Conservation (phyloP, 805 yeast species). For the Cyberlindnera samutprakarnensis region DNA sequence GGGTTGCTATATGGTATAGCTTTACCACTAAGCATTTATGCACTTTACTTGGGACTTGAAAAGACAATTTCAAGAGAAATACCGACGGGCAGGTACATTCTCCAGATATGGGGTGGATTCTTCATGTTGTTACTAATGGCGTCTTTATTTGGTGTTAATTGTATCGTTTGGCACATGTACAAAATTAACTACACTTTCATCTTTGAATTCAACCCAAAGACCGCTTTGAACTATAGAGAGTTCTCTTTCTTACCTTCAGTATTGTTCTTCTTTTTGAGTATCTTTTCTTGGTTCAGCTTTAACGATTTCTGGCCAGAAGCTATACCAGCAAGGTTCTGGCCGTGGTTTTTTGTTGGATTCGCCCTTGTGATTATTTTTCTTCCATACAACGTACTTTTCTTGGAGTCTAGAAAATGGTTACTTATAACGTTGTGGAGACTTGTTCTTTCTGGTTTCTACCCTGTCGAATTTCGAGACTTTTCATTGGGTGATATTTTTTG, state of each 20-base stretch:
- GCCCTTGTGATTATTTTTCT: slow-evolving; percentile 40
- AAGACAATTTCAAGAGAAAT: slow-evolving; percentile 33
- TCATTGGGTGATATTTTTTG: slow-evolving; percentile 88
- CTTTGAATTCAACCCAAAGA: slow-evolving; percentile 74
- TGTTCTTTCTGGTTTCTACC: slow-evolving; percentile 75
- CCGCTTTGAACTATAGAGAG: slow-evolving; percentile 58
- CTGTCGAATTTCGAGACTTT: slow-evolving; percentile 93
- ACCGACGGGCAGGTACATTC: slow-evolving; percentile 50
- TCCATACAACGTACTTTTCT: slow-evolving; percentile 53
- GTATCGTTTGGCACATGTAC: slow-evolving; percentile 62
- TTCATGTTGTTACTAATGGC: slow-evolving; percentile 55
- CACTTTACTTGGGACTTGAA: slow-evolving; percentile 43
- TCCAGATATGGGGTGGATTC: slow-evolving; percentile 94
- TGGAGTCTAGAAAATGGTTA: slow-evolving; percentile 73
- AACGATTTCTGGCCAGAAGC: slow-evolving; percentile 52
- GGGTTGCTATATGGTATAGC: slow-evolving; percentile 70
- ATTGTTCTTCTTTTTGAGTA: slow-evolving; percentile 44
- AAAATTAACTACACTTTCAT: slow-evolving; percentile 88
- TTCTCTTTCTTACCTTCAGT: slow-evolving; percentile 58
- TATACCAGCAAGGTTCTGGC: slow-evolving; percentile 67
- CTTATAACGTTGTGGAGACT: slow-evolving; percentile 65
- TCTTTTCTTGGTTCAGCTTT: slow-evolving; percentile 74
- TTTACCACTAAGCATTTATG: slow-evolving; percentile 57
- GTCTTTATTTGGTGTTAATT: slow-evolving; percentile 57
- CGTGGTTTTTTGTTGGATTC: slow-evolving; percentile 66